Evolutionary conservation across 345 rosid genomes (phyloP).

Genomic region (Salix arbutifolia): DNA sequence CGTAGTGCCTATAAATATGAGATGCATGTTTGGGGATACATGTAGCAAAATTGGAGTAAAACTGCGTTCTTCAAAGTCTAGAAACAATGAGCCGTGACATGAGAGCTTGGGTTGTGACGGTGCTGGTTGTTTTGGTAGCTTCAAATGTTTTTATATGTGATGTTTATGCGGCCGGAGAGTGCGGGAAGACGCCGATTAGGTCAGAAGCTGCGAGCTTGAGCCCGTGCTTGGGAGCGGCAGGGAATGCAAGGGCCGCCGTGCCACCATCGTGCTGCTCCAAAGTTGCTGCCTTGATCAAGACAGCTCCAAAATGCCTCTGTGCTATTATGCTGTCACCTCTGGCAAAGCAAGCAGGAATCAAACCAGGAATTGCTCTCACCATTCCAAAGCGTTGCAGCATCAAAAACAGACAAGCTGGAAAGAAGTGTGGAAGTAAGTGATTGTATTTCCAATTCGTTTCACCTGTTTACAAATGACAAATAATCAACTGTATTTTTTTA

Average conservation of each 20-base stretch:
- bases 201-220: conserved; percentile 66
- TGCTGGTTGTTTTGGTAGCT: conserved; percentile 30
- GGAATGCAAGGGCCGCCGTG: conserved; percentile 44
- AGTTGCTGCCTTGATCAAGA: conserved; percentile 53
- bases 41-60: neutral
- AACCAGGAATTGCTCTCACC: conserved; percentile 63
- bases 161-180: conserved; percentile 52
- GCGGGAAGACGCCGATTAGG: conserved; percentile 63
- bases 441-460: neutral
- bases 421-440: conserved; percentile 75
- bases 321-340: conserved; percentile 70
- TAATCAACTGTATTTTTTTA: too few relatives aligned
- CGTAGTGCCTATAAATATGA: neutral
- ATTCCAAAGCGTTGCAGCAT: conserved; percentile 85
- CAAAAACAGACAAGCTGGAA: conserved; percentile 59
- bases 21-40: neutral
- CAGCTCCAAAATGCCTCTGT: conserved; percentile 74
- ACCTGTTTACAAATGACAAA: too few relatives aligned
- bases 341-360: conserved; percentile 76
- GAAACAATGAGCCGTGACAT: conserved; percentile 22
- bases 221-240: conserved; percentile 68
- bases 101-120: conserved; percentile 14
- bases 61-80: too few relatives aligned
- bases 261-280: conserved; percentile 69
- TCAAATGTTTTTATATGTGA: conserved; percentile 11